These are phyloP conservation scores for Berkeleyomyces rouxiae DNA, from an alignment of 2,329 filamentous ascomycete genomes.

Conservation along the genomic window DNA sequence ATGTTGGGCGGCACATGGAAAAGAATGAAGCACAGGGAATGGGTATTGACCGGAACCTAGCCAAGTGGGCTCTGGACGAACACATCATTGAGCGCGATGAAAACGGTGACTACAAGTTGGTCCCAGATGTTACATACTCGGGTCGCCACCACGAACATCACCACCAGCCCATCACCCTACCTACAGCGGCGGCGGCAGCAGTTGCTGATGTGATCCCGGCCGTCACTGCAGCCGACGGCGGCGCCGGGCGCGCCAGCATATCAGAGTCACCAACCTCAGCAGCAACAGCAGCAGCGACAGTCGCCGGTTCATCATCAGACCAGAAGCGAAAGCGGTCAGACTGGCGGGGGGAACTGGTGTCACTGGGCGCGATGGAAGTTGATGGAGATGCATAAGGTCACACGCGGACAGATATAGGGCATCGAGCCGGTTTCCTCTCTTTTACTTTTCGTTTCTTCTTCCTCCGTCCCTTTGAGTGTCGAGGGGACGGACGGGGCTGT, in stretches of 20 bases:
- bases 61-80: slow-evolving; percentile 46
- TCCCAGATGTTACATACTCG: slow-evolving; percentile 12
- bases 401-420: no score
- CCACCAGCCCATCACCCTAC: slow-evolving; percentile 11
- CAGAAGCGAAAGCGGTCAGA: slow-evolving; percentile 12
- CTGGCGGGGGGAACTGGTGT: slow-evolving; percentile 10
- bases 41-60: slow-evolving; percentile 40
- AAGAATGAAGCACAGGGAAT: slow-evolving; percentile 43
- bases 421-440: background rate
- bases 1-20: slow-evolving; percentile 81
- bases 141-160: slow-evolving; percentile 13
- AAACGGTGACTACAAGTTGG: slow-evolving; percentile 39
- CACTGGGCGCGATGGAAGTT: slow-evolving; percentile 8
- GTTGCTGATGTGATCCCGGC: background rate
- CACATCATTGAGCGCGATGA: slow-evolving; percentile 43
- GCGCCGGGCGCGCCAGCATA: background rate
- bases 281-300: background rate
- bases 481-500: background rate
- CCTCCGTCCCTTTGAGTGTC: background rate
- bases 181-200: background rate
- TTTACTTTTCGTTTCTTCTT: background rate
- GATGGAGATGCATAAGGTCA: slow-evolving; percentile 4
- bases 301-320: slow-evolving; percentile 3
- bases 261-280: slow-evolving; percentile 1
- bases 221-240: background rate